Percentiles rank a stretch among this genome's conserved stretches.
phyloP scores from a whole-genome alignment of 1,284 basidiomycete species.

The Papiliotrema nemorosa region DNA sequence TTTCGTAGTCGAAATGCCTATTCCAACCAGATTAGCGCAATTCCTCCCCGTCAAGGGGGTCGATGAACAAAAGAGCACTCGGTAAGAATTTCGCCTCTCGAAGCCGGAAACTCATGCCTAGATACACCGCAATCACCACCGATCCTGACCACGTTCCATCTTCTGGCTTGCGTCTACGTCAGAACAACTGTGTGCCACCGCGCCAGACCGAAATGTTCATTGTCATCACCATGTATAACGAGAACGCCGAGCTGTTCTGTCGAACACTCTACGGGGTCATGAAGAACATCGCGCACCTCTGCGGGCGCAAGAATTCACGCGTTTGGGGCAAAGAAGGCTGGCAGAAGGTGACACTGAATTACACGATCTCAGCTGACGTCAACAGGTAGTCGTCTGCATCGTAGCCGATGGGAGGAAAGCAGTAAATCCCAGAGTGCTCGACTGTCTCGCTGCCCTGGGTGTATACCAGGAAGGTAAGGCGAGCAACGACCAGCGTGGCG shows the following conservation, averaged over 20 bases:
- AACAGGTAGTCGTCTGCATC: conserved; percentile 87
- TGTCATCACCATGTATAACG: conserved; percentile 96
- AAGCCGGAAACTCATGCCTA: conserved; percentile 14
- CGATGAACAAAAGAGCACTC: conserved; percentile 76
- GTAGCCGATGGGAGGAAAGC: conserved; percentile 92
- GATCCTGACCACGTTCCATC: conserved; percentile 89
- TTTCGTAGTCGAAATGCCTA: conserved; percentile 75
- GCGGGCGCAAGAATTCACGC: conserved; percentile 85
- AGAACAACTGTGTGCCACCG: conserved; percentile 63
- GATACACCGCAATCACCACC: conserved; percentile 79
- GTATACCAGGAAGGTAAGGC: conserved; percentile 57
- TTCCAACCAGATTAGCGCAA: conserved; percentile 70
- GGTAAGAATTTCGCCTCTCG: conserved; percentile 60
- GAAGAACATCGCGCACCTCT: conserved; percentile 83
- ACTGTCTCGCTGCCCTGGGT: conserved; percentile 63
- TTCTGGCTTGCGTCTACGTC: conserved; percentile 77
- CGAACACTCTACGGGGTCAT: conserved; percentile 95
- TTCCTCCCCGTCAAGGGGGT: conserved; percentile 75
- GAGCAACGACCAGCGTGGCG: conserved; percentile 4
- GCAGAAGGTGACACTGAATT: conserved; percentile 70
- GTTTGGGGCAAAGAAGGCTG: conserved; percentile 96
- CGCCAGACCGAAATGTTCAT: conserved; percentile 89
- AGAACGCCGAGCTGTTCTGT: conserved; percentile 90
- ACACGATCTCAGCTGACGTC: too few relatives aligned
- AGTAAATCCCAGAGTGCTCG: conserved; percentile 87